A percentile compares a stretch with the other conserved stretches of the same genome.
Conservation (phyloP, 2,329 filamentous ascomycete species). For the Ascochyta koolunga region DNA sequence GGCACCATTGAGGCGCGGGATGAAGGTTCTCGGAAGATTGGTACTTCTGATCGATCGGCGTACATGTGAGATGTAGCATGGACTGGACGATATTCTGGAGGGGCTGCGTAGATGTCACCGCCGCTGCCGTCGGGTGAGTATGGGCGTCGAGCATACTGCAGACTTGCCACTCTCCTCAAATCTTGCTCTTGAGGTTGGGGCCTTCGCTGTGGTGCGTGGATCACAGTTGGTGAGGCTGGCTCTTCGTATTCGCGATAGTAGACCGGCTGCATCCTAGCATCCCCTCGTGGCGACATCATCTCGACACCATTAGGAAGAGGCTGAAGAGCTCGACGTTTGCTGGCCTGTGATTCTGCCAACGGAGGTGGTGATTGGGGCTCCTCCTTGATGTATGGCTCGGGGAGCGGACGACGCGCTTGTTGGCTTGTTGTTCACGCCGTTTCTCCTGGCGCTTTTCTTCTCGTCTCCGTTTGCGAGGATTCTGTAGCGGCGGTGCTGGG, state of each 20-base stretch:
- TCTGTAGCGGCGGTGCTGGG: conserved; percentile 50
- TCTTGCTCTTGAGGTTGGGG: conserved; percentile 54
- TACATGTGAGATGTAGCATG: conserved; percentile 53
- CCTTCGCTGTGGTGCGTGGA: conserved; percentile 48
- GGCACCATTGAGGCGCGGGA: conserved; percentile 44
- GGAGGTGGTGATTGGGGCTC: conserved; percentile 67
- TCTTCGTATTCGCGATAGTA: conserved; percentile 57
- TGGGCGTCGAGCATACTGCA: conserved; percentile 54
- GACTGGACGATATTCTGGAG: conserved; percentile 42
- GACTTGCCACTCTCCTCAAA: conserved; percentile 54
- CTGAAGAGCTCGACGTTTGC: conserved; percentile 49
- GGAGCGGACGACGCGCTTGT: conserved; percentile 39
- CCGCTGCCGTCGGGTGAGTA: conserved; percentile 44
- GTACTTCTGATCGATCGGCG: conserved; percentile 46
- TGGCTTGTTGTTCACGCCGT: conserved; percentile 46
- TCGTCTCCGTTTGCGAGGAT: conserved; percentile 60
- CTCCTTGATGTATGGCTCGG: conserved; percentile 64
- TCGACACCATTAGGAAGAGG: conserved; percentile 47
- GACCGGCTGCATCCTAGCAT: conserved; percentile 51
- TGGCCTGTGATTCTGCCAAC: conserved; percentile 52
- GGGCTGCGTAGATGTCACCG: conserved; percentile 47
- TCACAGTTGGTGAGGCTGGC: conserved; percentile 47
- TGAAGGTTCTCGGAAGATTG: conserved; percentile 47
- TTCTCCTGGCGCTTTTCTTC: conserved; percentile 47
- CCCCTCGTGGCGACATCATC: conserved; percentile 46